These are phyloP conservation scores for Gloeopeniophorella convolvens DNA, from an alignment of 768 basidiomycete species.

Conservation along the genomic window DNA sequence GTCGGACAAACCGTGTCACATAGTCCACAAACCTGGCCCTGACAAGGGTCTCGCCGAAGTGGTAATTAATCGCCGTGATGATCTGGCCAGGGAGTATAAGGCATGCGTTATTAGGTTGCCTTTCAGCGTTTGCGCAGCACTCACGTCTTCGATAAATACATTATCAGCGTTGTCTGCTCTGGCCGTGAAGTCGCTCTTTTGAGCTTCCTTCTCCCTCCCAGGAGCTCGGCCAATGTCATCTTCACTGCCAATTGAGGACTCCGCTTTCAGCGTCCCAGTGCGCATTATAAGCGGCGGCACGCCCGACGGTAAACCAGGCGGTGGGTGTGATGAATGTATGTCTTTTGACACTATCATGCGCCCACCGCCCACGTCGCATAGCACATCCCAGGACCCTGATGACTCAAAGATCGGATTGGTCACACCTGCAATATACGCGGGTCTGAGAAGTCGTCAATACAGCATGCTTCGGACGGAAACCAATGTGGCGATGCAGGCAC, in stretches of 20 bases:
- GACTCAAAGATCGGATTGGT: slow-evolving; percentile 96
- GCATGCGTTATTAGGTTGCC: background rate
- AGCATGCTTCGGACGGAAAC: background rate
- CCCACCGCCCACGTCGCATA: slow-evolving; percentile 86
- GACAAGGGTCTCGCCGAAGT: slow-evolving; percentile 86
- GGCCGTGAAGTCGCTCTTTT: slow-evolving; percentile 47
- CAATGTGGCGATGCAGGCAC: slow-evolving; percentile 26
- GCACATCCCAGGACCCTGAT: slow-evolving; percentile 82
- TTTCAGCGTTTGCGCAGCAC: slow-evolving; percentile 34
- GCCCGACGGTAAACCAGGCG: slow-evolving; percentile 28
- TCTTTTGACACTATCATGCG: slow-evolving; percentile 86
- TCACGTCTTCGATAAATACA: slow-evolving; percentile 89
- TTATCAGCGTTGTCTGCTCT: slow-evolving; percentile 68
- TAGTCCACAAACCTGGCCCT: slow-evolving; percentile 89
- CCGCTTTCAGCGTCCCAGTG: slow-evolving; percentile 58
- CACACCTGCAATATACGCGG: slow-evolving; percentile 94
- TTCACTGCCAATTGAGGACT: slow-evolving; percentile 55
- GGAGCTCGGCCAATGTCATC: slow-evolving; percentile 59
- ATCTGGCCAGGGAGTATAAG: slow-evolving; percentile 43
- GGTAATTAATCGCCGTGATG: slow-evolving; percentile 77
- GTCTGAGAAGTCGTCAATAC: slow-evolving; percentile 35
- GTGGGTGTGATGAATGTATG: slow-evolving; percentile 47
- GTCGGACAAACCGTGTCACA: slow-evolving; percentile 74
- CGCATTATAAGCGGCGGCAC: slow-evolving; percentile 43
- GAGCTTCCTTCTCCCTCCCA: slow-evolving; percentile 38